Percentiles rank a stretch among this genome's conserved stretches.
These are phyloP conservation scores for Schizophyllum amplum DNA, from an alignment of 1,284 basidiomycete genomes.

Conservation along the genomic window DNA sequence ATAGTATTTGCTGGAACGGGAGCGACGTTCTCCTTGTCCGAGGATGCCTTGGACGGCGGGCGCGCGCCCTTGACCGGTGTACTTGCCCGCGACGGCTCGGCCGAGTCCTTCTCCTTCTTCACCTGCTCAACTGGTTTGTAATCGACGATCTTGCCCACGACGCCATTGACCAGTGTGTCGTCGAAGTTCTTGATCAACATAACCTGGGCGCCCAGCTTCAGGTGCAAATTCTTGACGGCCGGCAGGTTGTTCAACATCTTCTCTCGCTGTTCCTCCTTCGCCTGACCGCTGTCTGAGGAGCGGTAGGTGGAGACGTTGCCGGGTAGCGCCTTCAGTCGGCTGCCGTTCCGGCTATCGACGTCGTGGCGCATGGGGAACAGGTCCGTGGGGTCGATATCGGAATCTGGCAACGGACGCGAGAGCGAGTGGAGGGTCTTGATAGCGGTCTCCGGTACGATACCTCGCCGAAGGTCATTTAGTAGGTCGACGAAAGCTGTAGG, in stretches of 20 bases:
- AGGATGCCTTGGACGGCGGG: neutral
- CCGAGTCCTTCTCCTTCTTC: slow-evolving; percentile 9
- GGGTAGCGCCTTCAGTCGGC: slow-evolving; percentile 23
- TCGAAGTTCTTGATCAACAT: slow-evolving; percentile 79
- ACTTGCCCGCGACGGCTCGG: slow-evolving; percentile 4
- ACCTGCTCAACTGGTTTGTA: slow-evolving; percentile 30
- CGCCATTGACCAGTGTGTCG: slow-evolving; percentile 69
- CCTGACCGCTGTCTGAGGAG: slow-evolving; percentile 26
- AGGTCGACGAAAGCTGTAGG: slow-evolving; percentile 60
- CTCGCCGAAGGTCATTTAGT: slow-evolving; percentile 28
- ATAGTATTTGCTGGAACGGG: slow-evolving; percentile 6
- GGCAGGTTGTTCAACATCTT: slow-evolving; percentile 45
- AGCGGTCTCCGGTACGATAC: slow-evolving; percentile 14
- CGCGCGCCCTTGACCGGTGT: slow-evolving; percentile 3
- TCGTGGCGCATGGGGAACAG: slow-evolving; percentile 28
- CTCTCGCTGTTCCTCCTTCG: slow-evolving; percentile 31
- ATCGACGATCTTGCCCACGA: slow-evolving; percentile 57
- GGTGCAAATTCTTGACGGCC: slow-evolving; percentile 37
- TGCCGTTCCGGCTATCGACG: slow-evolving; percentile 26
- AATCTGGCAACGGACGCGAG: slow-evolving; percentile 15
- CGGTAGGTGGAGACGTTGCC: slow-evolving; percentile 18
- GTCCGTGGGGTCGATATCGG: slow-evolving; percentile 25
- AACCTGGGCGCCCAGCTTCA: slow-evolving; percentile 51
- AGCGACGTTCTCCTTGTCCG: slow-evolving; percentile 11
- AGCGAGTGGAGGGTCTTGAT: slow-evolving; percentile 15